Base-by-base conservation (phyloP, 1,139 yeast species). In the Suhomyces atakaporum region DNA sequence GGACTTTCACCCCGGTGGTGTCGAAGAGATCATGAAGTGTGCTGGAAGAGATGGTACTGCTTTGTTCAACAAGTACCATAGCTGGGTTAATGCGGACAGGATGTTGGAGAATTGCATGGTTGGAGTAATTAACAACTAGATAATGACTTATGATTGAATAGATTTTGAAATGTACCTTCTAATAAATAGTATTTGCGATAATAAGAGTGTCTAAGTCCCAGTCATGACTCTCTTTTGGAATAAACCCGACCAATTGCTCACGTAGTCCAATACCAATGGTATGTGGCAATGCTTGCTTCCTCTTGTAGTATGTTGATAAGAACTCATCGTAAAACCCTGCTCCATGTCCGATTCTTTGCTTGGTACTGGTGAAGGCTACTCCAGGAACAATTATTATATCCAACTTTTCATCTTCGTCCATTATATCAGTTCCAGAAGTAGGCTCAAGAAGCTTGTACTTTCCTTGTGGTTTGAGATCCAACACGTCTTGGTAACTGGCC, bases 1-100 rank as follows among this genome's bases (percentile, higher is more conserved):
- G 22, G 69, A 78, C 39, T 92, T 82, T 58, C 98, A 92, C 51
- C 98, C 98, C 0, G 98, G 98, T 16, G 98, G 98, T 1, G 81
- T 72, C 2, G 79, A 77, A 5, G 89, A 89, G 52, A 64, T 92
- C 29, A 69, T 86, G 78, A 77, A 79, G 39, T 78, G 86, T 51
- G 95, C 95, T 0, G 97, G 97, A 0, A 70, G 71, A 42, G 97
- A 90, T 54, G 95, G 94, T 1, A 88, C 96, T 1, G 50, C 62
- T n/a, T 53, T 87, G 44, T 92, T 92, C 53, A 80, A 81, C 59
- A 80, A 81, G 58, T 85, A 84, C 46, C 96, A 89, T 55, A 70
- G 87, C 19, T 89, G 97, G 97, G 95, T 84, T 1, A 90, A 86
- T 58, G 86, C 71, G 31, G 97, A 90, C 49, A 66, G 88, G 46